Evolutionary conservation across 1,284 basidiomycete genomes (phyloP).

Genomic region (Coniophora puteana): DNA sequence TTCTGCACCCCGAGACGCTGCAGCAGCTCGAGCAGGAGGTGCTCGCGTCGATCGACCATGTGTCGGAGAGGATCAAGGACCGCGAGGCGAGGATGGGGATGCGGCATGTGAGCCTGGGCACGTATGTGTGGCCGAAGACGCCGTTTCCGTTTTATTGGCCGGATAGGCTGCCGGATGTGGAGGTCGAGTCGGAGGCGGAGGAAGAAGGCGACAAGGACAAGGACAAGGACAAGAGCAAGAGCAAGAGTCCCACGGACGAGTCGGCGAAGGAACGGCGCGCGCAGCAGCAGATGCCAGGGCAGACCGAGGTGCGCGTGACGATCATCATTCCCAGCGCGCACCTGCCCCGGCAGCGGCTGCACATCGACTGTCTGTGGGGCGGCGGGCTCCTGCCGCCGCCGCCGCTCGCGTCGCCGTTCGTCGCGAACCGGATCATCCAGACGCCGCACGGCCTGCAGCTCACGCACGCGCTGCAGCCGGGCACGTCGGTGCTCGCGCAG

Average conservation of each 20-base stretch:
- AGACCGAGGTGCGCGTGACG: constrained; percentile 52
- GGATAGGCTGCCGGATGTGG: constrained; percentile 24
- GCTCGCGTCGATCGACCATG: constrained; percentile 27
- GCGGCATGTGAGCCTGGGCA: constrained; percentile 53
- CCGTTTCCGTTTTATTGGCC: constrained; percentile 50
- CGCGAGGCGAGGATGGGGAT: constrained; percentile 32
- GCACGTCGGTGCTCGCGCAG: neutral
- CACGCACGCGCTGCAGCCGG: neutral
- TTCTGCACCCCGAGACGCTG: constrained; percentile 24
- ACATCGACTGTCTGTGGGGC: constrained; percentile 60
- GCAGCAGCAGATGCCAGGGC: constrained; percentile 13
- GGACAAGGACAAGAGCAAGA: constrained; percentile 7
- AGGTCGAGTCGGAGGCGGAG: constrained; percentile 17
- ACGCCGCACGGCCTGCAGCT: neutral
- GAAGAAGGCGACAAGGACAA: constrained; percentile 10
- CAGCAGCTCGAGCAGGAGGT: constrained; percentile 28
- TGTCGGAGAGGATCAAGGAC: constrained; percentile 26
- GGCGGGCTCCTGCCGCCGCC: constrained; percentile 49
- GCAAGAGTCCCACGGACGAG: constrained; percentile 5
- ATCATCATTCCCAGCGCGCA: constrained; percentile 57
- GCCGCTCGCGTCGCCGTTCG: constrained; percentile 20
- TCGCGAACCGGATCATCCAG: neutral
- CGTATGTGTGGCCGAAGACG: constrained; percentile 53
- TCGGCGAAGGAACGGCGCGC: constrained; percentile 5
- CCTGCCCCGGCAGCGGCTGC: constrained; percentile 49